phyloP scores from a whole-genome alignment of 306 rosid species.

The Begonia masoniana region DNA sequence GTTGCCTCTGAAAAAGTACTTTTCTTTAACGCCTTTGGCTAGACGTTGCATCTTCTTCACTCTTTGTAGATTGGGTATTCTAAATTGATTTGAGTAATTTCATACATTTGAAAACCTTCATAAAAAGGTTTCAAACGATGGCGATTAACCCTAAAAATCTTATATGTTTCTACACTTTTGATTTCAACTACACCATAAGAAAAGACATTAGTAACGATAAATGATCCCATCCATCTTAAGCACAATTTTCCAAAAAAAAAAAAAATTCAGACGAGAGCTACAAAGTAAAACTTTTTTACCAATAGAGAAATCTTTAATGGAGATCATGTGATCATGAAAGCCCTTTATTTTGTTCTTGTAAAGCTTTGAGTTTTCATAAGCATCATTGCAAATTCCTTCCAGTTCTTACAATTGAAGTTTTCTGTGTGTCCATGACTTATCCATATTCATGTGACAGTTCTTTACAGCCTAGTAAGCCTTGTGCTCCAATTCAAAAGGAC shows the following conservation, averaged over 20 bases:
- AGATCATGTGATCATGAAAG: too few species aligned
- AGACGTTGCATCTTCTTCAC: background rate
- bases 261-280: background rate
- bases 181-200: slow-evolving; percentile 2
- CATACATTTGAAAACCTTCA: background rate
- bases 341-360: background rate
- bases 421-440: background rate
- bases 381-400: too few species aligned
- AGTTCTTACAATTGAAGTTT: background rate
- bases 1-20: background rate
- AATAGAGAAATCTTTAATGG: background rate
- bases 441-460: background rate
- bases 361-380: background rate
- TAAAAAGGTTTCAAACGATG: slow-evolving; percentile 4
- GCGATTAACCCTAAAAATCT: background rate
- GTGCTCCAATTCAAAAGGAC: background rate
- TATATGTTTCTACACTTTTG: background rate
- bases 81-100: background rate
- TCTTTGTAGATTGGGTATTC: background rate
- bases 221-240: background rate
- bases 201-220: slow-evolving; percentile 1
- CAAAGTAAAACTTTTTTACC: slow-evolving; percentile 4
- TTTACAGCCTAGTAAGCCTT: background rate
- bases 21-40: background rate
- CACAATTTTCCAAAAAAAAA: slow-evolving; percentile 2